Conservation (phyloP, 2,329 filamentous ascomycete genomes). For the Penicillium olsonii region DNA sequence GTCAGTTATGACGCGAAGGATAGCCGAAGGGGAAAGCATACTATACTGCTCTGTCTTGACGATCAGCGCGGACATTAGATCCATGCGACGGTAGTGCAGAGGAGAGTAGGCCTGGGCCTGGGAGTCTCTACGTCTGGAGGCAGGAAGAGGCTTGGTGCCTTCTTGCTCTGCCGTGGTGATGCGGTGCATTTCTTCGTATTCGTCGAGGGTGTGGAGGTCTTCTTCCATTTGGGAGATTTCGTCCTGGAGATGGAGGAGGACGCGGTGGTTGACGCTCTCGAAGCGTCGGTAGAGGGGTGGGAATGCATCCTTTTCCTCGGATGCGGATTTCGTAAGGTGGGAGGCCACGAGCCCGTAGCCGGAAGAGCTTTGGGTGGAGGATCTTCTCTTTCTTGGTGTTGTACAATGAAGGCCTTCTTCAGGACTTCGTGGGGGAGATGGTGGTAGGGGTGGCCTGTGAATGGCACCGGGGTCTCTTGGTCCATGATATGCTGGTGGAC, state of each 20-base stretch:
- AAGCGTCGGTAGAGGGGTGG: constrained; percentile 80
- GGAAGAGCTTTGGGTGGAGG: constrained; percentile 27
- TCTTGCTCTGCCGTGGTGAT: constrained; percentile 34
- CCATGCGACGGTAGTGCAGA: constrained; percentile 55
- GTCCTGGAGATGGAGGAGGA: constrained; percentile 81
- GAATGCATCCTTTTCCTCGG: constrained; percentile 29
- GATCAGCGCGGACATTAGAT: constrained; percentile 57
- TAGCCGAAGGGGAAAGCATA: constrained; percentile 33
- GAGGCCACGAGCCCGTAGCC: constrained; percentile 40
- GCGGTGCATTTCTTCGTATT: constrained; percentile 49
- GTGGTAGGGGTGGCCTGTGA: constrained; percentile 29
- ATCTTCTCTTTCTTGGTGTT: constrained; percentile 22
- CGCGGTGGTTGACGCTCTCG: constrained; percentile 75
- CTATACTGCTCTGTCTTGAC: constrained; percentile 64
- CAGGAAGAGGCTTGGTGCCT: constrained; percentile 34
- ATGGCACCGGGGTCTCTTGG: constrained; percentile 20
- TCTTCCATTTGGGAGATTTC: constrained; percentile 80
- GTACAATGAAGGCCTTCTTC: constrained; percentile 29
- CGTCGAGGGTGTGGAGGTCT: constrained; percentile 70
- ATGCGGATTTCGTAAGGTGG: constrained; percentile 31
- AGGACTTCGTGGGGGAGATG: constrained; percentile 38
- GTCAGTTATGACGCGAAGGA: neutral
- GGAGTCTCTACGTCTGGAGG: constrained; percentile 44
- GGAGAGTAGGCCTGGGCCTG: constrained; percentile 55
- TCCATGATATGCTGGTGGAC: constrained; percentile 37